These are phyloP conservation scores for Xylaria longipes DNA, from an alignment of 495 filamentous ascomycete genomes.

Conservation along the genomic window DNA sequence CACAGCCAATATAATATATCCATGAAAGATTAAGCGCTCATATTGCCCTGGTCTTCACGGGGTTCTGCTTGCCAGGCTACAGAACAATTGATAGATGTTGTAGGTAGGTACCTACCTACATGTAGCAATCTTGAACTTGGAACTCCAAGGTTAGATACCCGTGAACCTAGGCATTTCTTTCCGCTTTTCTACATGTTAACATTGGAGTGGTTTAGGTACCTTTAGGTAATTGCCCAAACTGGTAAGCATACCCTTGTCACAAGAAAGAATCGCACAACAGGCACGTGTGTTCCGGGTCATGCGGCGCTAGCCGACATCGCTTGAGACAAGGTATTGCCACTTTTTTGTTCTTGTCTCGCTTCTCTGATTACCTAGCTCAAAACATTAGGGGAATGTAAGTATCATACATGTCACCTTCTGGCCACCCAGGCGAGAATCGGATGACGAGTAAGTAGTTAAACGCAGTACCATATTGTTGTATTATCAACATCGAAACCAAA, in stretches of 20 bases:
- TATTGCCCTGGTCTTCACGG: neutral
- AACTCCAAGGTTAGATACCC: no score
- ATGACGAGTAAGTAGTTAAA: neutral
- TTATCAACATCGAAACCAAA: neutral
- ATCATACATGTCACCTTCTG: neutral
- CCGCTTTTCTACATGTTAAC: no score
- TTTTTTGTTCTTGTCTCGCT: constrained; percentile 3
- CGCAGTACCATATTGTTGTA: neutral
- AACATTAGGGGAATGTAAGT: neutral
- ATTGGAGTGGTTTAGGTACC: no score
- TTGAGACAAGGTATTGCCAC: neutral
- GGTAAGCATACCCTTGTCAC: neutral
- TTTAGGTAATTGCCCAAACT: neutral
- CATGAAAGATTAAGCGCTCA: no score
- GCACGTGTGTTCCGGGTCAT: constrained; percentile 18
- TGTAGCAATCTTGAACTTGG: no score
- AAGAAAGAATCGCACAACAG: neutral
- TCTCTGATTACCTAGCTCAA: neutral
- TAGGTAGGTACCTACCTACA: no score
- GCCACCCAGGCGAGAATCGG: neutral
- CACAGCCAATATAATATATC: no score
- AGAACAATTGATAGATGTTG: no score
- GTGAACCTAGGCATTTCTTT: no score
- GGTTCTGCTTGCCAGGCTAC: no score
- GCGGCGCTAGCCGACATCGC: constrained; percentile 24